Evolutionary conservation across 345 rosid species (phyloP), one percentile per base, ranked within the genome.

Genomic region (Eucalyptus globulus): DNA sequence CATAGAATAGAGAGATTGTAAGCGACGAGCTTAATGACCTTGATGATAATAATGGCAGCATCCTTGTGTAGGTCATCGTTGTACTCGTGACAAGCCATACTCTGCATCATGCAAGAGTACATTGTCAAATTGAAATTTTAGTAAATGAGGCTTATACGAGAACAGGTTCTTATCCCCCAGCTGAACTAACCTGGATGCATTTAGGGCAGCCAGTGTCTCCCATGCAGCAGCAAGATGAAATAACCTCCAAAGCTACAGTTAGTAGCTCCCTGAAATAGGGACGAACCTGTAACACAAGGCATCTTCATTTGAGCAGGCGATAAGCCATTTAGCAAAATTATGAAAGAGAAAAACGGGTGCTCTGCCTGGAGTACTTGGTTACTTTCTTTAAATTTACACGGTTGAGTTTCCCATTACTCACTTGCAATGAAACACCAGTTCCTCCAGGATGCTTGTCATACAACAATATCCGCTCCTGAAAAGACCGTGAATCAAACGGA

Each of bases 371-470:
- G 24, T 76, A 76, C 9, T 21, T 24, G 22, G 47, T 19, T 34
- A 37, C 26, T 72, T 76, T 37, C 27, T 76, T 37, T 76, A 76
- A 37, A 76, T 76, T 76, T 76, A 76, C 14, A 40, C 7, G 15
- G 14, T 76, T 11, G 83, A 76, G 83, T 37, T 86, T 89, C 58
- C 83, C 29, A 86, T 62, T 45, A 58, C 88, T 90, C 88, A 95
- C 99, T 96, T 97, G 96, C 90, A 90, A 91, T 86, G 97, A 93
- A 91, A 97, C 94, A 89, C 99, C 99, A 86, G 98, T 96, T 90
- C 98, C 99, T 90, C 99, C 99, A 49, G 94, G 98, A 94, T 95
- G 98, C 92, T 93, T 95, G 90, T 97, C 99, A 88, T 97, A 97
- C 89, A 97, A 89, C 67, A 97, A 96, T 89, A 97, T 97, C 88